phyloP scores from a whole-genome alignment of 176 grass and related monocot genomes.

The maize (Zea mays) region DNA sequence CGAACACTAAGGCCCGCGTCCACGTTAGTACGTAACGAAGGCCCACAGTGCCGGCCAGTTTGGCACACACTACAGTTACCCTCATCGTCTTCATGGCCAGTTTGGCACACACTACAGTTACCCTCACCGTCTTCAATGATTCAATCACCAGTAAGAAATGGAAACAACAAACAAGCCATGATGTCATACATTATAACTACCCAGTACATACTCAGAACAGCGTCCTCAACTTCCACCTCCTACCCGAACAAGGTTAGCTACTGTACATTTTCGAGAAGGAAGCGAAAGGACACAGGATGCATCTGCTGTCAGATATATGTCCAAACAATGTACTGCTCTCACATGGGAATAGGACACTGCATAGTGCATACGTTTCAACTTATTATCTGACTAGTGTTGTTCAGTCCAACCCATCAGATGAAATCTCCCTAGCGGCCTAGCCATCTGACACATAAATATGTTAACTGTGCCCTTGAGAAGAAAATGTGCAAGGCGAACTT shows the following conservation, averaged over 20 bases:
- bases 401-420: neutral
- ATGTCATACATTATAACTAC: no score
- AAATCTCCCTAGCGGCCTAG: neutral
- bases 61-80: no score
- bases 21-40: no score
- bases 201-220: constrained; percentile 8
- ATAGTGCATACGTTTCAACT: constrained; percentile 4
- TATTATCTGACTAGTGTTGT: neutral
- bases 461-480: neutral
- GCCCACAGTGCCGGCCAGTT: no score
- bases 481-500: neutral
- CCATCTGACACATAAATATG: neutral
- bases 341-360: neutral
- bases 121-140: no score
- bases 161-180: no score
- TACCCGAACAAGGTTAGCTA: neutral
- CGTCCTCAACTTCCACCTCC: neutral
- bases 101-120: no score
- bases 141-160: no score
- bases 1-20: neutral
- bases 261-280: neutral
- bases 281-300: neutral
- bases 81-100: no score
- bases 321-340: neutral
- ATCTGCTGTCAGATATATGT: neutral